Base-by-base conservation (phyloP, 306 rosid species). In the Cajanus cajan region DNA sequence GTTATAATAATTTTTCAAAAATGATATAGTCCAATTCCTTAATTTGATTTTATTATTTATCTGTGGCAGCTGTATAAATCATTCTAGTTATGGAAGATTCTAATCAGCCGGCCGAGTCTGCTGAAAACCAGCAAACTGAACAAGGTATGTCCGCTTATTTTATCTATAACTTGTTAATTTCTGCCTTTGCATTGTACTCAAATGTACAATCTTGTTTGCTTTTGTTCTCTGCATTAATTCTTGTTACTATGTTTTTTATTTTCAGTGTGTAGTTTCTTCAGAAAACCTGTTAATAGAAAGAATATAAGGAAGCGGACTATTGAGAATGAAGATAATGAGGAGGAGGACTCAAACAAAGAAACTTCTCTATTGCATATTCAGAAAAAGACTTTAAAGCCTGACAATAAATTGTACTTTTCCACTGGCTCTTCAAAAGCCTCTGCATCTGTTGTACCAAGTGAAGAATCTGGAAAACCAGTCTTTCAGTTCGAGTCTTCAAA, bases 401-500 rank as follows among this genome's bases (percentile, higher is more conserved):
- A 80, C 36, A 86, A 80, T 31, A 86, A 80, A 51, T 78, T 86
- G 41, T 83, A 61, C 71, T 86, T 86, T 73, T 80, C 85, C 34
- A 34, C 82, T 6, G 81, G 83, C 19, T 37, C 87, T 18, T 80
- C 85, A 22, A 86, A 83, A 78, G 73, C 48, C 65, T 50, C 78
- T 43, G 47, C 74, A 21, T 71, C 83, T 65, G 33, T 74, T 40
- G 87, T 67, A 52, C 81, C 43, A 4, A 77, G 50, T 4, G 69
- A 77, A 74, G 83, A 83, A 63, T 36, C 83, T 5, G 81, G 41
- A 14, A 83, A 77, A 65, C 40, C 83, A 41, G 57, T 73, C 8
- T 86, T 86, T 73, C 83, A 83, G 8, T 86, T 86, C 7, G 85
- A 83, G 83, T 93, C 98, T 79, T 91, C 98, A 0, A 93, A 87